These are phyloP conservation scores for Candolleomyces eurysporus DNA, from an alignment of 768 basidiomycete genomes.

Conservation along the genomic window DNA sequence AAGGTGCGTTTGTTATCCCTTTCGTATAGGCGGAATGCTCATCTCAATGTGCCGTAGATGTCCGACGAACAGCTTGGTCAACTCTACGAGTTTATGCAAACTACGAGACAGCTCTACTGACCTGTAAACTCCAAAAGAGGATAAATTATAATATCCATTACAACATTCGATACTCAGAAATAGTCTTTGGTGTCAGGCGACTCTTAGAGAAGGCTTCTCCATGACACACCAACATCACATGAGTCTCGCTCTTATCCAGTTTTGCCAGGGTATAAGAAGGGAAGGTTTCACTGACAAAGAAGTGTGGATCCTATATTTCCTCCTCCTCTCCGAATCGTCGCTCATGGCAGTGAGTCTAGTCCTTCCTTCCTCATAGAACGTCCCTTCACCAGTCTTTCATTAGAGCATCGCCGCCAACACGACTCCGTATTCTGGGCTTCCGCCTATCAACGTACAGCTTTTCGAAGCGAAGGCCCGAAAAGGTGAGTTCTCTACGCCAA, in stretches of 20 bases:
- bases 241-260: no score
- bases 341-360: no score
- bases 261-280: no score
- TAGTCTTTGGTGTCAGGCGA: background rate
- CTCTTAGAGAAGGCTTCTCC: background rate
- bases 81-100: conserved; percentile 92
- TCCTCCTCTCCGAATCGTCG: no score
- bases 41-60: conserved; percentile 49
- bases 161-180: no score
- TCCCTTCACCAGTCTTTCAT: no score
- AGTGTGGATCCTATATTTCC: no score
- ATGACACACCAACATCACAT: no score
- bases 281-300: no score
- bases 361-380: no score
- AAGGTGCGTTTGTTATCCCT: conserved; percentile 46
- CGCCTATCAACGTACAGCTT: conserved; percentile 46
- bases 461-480: conserved; percentile 69
- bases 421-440: conserved; percentile 48
- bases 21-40: conserved; percentile 1
- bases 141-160: background rate
- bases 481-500: conserved; percentile 31
- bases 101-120: conserved; percentile 86
- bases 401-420: conserved; percentile 43
- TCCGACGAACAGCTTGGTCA: conserved; percentile 90
- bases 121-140: conserved; percentile 24